Evolutionary conservation across 1,139 yeast genomes (phyloP).

Genomic region (Petasospora fabianii): DNA sequence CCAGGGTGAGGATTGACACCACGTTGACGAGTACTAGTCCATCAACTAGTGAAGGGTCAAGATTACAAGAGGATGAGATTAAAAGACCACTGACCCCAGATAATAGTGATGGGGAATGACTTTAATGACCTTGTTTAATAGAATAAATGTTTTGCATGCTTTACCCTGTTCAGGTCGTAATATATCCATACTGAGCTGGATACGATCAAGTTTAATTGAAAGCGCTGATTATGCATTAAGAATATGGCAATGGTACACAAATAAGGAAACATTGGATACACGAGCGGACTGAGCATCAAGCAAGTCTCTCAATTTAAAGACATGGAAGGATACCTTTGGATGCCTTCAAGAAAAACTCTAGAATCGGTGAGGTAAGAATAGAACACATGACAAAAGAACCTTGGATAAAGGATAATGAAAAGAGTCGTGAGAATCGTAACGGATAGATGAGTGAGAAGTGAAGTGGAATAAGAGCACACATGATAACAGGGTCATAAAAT

Average conservation of each 20-base stretch:
- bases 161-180: too few relatives aligned
- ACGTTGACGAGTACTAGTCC: too few relatives aligned
- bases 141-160: not conserved
- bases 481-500: not conserved
- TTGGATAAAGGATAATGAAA: slow-evolving; percentile 1
- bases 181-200: too few relatives aligned
- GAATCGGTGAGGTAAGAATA: not conserved
- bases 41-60: too few relatives aligned
- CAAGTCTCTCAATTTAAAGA: too few relatives aligned
- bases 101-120: slow-evolving; percentile 12
- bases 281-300: too few relatives aligned
- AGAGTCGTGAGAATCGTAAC: not conserved
- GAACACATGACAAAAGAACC: not conserved
- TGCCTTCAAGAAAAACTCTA: not conserved
- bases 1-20: not conserved
- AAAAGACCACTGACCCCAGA: slow-evolving; percentile 17
- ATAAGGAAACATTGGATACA: not conserved
- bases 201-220: too few relatives aligned
- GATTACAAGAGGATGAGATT: not conserved
- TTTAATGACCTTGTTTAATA: not conserved
- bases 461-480: not conserved
- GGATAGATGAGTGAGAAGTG: not conserved
- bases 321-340: too few relatives aligned
- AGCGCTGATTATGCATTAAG: too few relatives aligned
- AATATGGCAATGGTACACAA: too few relatives aligned